Evolutionary conservation across 169 alveolate genomes (phyloP), one percentile per base, ranked within the genome.

Genomic region (Eimeria acervulina): DNA sequence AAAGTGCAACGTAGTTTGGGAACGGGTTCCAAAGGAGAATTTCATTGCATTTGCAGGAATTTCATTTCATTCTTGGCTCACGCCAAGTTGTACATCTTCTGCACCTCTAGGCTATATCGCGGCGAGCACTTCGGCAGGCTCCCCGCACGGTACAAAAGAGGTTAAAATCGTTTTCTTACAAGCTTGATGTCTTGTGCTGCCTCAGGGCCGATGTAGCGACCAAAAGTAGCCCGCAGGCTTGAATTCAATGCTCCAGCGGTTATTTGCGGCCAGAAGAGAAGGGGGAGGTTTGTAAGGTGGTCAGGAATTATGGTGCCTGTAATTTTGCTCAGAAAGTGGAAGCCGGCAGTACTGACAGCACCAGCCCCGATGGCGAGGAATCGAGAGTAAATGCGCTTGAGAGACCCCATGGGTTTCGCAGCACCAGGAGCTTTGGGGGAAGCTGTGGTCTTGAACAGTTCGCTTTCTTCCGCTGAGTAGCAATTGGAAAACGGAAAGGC

Each of bases 191-290:
- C 31, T 55, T 15, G 44, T n/a, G 63, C 88, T 78, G 88, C 88
- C 2, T 42, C 63, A 10, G 66, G 88, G 55, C 94, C 94, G 17
- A 59, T 47, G 66, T 36, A 87, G 42, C 3, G 33, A 12, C 38
- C n/a, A 31, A 87, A 63, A 10, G 94, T 74, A 61, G 81, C 44
- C 38, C 51, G 28, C n/a, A 87, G 66, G 40, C 80, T 31, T 26
- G 63, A 38, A 15, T 63, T 21, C 66, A 87, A 52, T 23, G 83
- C 94, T 40, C 94, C 83, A 47, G 61, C 38, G 44, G 42, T 63
- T 87, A 87, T 61, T 36, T 70, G 94, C 0, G 94, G 36, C 94
- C 94, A 87, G 83, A 87, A 87, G 94, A 61, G 23, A 8, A 61
- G 66, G 28, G 63, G 63, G 70, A 63, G 36, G 83, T 87, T 59